phyloP scores from a whole-genome alignment of 495 filamentous ascomycete species.

The Lepraria neglecta region DNA sequence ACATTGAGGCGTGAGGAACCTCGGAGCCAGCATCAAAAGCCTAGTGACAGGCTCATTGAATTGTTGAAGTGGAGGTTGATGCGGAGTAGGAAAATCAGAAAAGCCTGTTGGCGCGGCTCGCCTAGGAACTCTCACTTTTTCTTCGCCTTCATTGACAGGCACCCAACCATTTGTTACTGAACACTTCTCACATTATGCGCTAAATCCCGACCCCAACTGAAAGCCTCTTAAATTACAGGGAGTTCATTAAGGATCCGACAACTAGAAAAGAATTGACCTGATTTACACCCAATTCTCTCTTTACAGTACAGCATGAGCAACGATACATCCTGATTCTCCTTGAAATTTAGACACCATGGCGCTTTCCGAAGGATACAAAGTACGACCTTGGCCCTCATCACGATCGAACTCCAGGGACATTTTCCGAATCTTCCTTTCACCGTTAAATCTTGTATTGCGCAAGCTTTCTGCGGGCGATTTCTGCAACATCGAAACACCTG shows the following conservation, averaged over 20 bases:
- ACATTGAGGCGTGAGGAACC: background rate
- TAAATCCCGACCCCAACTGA: too few relatives aligned
- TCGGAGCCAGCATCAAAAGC: conserved; percentile 10
- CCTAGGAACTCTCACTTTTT: background rate
- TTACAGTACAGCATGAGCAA: background rate
- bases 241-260: background rate
- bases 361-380: conserved; percentile 10
- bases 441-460: conserved; percentile 53
- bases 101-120: background rate
- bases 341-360: background rate
- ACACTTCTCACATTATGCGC: too few relatives aligned
- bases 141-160: too few relatives aligned
- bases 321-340: background rate
- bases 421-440: conserved; percentile 62
- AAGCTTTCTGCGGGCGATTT: conserved; percentile 55
- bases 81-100: background rate
- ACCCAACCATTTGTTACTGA: too few relatives aligned
- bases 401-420: conserved; percentile 46
- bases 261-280: background rate
- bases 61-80: background rate
- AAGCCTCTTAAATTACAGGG: too few relatives aligned
- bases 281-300: background rate
- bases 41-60: background rate
- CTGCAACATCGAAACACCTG: conserved; percentile 46
- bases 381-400: conserved; percentile 20